Percentiles rank a stretch among this genome's conserved stretches.
phyloP scores from a whole-genome alignment of 148 eudicot genomes.

The Cornus suecica region DNA sequence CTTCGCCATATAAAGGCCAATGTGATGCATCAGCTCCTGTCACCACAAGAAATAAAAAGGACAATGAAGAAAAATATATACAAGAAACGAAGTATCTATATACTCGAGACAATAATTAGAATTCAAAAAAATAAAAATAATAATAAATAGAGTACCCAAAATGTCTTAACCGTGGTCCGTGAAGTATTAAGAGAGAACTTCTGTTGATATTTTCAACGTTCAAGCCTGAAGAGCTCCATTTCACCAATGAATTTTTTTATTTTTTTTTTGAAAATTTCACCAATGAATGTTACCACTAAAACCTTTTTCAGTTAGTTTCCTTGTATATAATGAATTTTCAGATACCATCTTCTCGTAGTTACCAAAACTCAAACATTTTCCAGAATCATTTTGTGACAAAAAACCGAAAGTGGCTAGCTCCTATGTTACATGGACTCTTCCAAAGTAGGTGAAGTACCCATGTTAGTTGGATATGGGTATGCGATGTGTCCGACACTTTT shows the following conservation, averaged over 20 bases:
- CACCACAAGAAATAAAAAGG: not conserved
- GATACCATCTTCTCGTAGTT: too few relatives aligned
- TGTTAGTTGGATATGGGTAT: too few relatives aligned
- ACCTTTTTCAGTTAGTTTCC: not conserved
- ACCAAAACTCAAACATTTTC: too few relatives aligned
- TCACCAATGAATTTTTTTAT: not conserved
- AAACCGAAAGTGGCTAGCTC: not conserved
- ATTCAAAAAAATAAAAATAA: not conserved
- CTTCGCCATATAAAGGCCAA: constrained; percentile 80
- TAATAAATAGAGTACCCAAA: not conserved
- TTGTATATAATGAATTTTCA: not conserved
- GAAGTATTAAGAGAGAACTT: not conserved
- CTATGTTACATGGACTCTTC: too few relatives aligned
- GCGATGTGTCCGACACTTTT: too few relatives aligned
- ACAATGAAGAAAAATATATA: not conserved
- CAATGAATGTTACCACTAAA: not conserved
- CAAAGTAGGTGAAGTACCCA: too few relatives aligned
- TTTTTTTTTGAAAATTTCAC: too few relatives aligned
- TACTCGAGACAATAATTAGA: not conserved
- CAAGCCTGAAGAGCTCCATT: not conserved
- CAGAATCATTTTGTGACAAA: not conserved
- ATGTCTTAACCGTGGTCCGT: not conserved
- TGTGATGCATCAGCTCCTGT: constrained; percentile 87
- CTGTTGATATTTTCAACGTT: too few relatives aligned
- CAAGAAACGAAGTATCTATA: not conserved